Conservation (phyloP, 139 green algal genomes). For the Eudorina sp. region DNA sequence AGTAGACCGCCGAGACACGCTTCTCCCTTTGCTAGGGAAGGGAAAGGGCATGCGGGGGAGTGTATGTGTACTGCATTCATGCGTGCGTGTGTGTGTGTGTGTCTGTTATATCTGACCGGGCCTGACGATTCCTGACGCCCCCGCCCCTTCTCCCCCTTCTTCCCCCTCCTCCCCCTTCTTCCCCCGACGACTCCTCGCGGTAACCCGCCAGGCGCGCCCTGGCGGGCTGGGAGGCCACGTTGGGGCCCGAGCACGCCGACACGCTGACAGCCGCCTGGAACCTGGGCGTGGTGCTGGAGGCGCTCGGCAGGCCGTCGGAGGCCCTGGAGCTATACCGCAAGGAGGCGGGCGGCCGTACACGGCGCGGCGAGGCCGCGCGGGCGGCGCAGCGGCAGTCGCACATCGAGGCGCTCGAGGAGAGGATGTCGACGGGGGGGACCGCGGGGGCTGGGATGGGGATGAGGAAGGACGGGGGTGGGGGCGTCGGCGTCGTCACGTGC, state of each 20-base stretch:
- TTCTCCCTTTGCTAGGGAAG: too few species aligned
- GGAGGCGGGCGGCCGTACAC: not conserved
- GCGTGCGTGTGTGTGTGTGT: too few species aligned
- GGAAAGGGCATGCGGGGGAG: too few species aligned
- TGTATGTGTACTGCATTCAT: too few species aligned
- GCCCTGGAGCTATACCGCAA: slow-evolving; percentile 4
- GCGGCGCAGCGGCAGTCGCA: not conserved
- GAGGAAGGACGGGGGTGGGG: not conserved
- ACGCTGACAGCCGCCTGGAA: not conserved
- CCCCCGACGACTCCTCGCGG: not conserved
- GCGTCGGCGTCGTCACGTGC: too few species aligned
- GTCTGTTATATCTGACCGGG: too few species aligned
- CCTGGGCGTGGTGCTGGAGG: slow-evolving; percentile 37
- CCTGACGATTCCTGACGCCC: too few species aligned
- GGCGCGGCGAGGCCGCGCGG: not conserved
- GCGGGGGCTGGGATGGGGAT: not conserved
- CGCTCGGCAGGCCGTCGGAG: not conserved
- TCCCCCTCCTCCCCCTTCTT: not conserved
- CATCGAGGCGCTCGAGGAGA: not conserved
- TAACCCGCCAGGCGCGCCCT: slow-evolving; percentile 17
- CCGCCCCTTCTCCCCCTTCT: too few species aligned
- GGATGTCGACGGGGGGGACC: not conserved
- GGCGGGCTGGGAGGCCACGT: not conserved
- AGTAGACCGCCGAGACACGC: too few species aligned
- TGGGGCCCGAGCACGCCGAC: slow-evolving; percentile 12